Base-by-base conservation (phyloP, 768 basidiomycete genomes). In the Tulasnella calospora region DNA sequence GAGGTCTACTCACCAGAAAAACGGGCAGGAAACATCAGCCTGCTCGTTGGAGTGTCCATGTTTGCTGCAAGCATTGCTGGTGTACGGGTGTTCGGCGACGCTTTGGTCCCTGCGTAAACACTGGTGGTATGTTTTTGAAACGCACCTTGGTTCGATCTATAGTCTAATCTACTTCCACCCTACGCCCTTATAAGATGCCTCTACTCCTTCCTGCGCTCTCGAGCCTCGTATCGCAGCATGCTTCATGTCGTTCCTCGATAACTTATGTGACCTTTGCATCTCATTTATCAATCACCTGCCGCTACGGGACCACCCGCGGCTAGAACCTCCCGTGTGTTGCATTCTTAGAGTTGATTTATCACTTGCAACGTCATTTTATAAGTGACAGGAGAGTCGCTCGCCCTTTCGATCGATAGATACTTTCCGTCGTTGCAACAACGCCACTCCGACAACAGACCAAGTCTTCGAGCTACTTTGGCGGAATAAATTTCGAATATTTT, bases 61-160 rank as follows among this genome's bases (percentile, higher is more conserved):
- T 81, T 81, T 40, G 71, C 69, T 44, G 79, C 76, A 21, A 36
- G 67, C 40, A 79, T 81, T 55, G 79, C 81, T 23, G 84, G 81
- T 38, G 81, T 81, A 0, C 83, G 81, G 40, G 80, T 82, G 79
- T 85, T 83, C 12, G 83, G 83, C 4, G 81, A 80, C 35, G 79
- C 75, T 35, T 30, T 81, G n/a, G 73, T 79, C n/a, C 79, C 79
- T 35, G 77, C 73, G 51, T 81, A 67, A 80, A 8, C 9, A 19
- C 17, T 21, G 47, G 19, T 23, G 47, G 47, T 51, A 40, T 21
- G 76, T 35, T 35, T 71, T 33, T 36, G 23, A 30, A 17, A 23
- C 67, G 15, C 38, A 10, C 21, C 2, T n/a, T 27, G 17, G 17
- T 73, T 13, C 47, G 21, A 23, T 51, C 23, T 19, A 23, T 9